Conservation (phyloP, 1,139 yeast genomes). For the Yamadazyma atlantica region DNA sequence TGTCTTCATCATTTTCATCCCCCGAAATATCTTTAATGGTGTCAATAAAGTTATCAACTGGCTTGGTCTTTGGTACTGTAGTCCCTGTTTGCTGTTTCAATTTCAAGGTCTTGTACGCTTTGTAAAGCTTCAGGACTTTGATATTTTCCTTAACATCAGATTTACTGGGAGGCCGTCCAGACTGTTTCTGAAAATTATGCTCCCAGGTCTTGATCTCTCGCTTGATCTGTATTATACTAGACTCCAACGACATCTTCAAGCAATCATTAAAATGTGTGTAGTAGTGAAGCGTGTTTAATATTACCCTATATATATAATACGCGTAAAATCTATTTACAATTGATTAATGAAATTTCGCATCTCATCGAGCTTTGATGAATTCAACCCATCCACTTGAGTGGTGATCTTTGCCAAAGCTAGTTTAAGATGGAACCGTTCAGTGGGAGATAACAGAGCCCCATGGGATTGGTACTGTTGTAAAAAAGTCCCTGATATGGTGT, state of each 20-base stretch:
- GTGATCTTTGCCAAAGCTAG: constrained; percentile 5
- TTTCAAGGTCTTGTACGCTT: constrained; percentile 31
- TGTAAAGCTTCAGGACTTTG: constrained; percentile 45
- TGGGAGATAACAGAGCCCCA: constrained; percentile 3
- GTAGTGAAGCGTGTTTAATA: not conserved
- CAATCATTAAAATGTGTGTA: no score
- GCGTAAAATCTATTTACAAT: constrained; percentile 8
- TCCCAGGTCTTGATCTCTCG: constrained; percentile 66
- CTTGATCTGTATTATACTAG: constrained; percentile 9
- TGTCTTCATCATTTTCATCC: constrained; percentile 9
- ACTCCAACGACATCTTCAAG: constrained; percentile 11
- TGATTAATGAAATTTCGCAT: constrained; percentile 2
- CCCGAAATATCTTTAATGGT: constrained; percentile 4
- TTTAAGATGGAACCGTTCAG: constrained; percentile 9
- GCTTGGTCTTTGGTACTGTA: not conserved
- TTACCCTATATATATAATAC: constrained; percentile 3
- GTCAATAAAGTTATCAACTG: not conserved
- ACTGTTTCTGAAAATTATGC: constrained; percentile 37
- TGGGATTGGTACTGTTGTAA: constrained; percentile 17
- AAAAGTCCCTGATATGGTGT: constrained; percentile 25
- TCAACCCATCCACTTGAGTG: not conserved
- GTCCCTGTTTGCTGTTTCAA: constrained; percentile 5
- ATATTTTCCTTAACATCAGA: constrained; percentile 51
- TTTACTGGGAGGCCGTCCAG: constrained; percentile 53
- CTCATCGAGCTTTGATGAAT: constrained; percentile 3